phyloP scores from a whole-genome alignment of 164 flowering plant genomes.

The Tetracentron sinense region DNA sequence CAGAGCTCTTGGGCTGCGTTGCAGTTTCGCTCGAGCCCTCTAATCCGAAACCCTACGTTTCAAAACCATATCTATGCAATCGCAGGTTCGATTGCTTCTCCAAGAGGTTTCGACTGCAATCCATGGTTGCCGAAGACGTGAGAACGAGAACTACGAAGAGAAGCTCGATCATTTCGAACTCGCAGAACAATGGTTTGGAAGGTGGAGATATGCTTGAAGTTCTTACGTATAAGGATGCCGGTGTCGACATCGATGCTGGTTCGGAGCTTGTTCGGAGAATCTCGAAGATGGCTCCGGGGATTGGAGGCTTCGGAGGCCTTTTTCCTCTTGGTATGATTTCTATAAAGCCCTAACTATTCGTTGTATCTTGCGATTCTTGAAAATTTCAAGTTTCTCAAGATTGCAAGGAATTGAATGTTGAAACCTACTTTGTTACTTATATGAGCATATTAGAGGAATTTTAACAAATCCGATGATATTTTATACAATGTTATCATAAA shows the following conservation, averaged over 20 bases:
- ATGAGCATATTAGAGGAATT: neutral
- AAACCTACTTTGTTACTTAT: constrained; percentile 2
- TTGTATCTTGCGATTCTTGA: neutral
- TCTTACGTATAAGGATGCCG: constrained; percentile 83
- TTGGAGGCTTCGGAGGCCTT: constrained; percentile 95
- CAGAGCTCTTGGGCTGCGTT: constrained; percentile 20
- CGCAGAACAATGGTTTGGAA: constrained; percentile 10
- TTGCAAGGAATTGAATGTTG: neutral
- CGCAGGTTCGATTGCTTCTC: neutral
- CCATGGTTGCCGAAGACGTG: neutral
- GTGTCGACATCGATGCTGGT: constrained; percentile 96
- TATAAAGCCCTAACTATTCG: neutral
- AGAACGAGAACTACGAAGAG: constrained; percentile 4
- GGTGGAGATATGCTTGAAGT: too few species aligned
- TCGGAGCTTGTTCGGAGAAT: constrained; percentile 85
- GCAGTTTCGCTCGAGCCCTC: constrained; percentile 6
- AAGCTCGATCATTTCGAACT: constrained; percentile 10
- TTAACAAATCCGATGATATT: neutral
- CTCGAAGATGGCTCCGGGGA: constrained; percentile 89
- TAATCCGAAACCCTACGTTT: neutral
- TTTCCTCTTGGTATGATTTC: constrained; percentile 63
- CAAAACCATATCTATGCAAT: constrained; percentile 7
- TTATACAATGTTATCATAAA: neutral
- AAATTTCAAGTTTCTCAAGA: neutral
- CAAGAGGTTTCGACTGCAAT: constrained; percentile 4